Evolutionary conservation across 164 flowering plant species (phyloP), one percentile per base, ranked within the genome.

Genomic region (Tetrastigma voinierianum): DNA sequence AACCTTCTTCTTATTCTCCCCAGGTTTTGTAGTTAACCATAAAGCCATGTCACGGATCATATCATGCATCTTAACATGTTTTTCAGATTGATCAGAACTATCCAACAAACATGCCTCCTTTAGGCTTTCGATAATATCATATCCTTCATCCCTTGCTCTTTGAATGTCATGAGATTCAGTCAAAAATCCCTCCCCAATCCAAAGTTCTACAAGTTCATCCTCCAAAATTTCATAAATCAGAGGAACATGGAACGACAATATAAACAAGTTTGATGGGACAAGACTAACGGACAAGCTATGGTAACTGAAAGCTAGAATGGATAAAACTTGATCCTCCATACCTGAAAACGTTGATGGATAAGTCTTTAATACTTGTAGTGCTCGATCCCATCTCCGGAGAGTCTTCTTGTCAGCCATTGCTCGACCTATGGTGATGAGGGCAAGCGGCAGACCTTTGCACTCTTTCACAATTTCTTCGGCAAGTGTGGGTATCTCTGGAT

Each of bases 391-490:
- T 45, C 62, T 71, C 11, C 25, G 47, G 1, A 58, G 57, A 16
- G 71, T 70, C 32, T 14, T 57, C 51, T 57, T 66, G 55, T 19
- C 48, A 14, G 64, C 53, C 70, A 66, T 74, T 15, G 70, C 57
- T 8, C 53, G 66, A 11, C 57, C 72, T 21, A 65, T 55, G 2
- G 62, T 56, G 9, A 57, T 54, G 14, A 73, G 65, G 11, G 68
- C 64, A 24, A 74, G 73, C 4, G 73, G 73, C 43, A 74, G 43
- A 24, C 73, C 73, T 32, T 21, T 6, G 11, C 73, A 74, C 21
- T 59, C 43, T 25, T 32, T 24, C 18, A 60, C 62, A 16, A 67
- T 59, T 10, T 3, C 12, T 19, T 40, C 17, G 0, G 69, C 72
- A 1, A 71, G 45, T 3, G 13, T 23, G 7, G 46, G 45, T 46